A percentile compares a stretch with the other conserved stretches of the same genome.
Conservation (phyloP, 2,329 filamentous ascomycete genomes). For the Exophiala dermatitidis region DNA sequence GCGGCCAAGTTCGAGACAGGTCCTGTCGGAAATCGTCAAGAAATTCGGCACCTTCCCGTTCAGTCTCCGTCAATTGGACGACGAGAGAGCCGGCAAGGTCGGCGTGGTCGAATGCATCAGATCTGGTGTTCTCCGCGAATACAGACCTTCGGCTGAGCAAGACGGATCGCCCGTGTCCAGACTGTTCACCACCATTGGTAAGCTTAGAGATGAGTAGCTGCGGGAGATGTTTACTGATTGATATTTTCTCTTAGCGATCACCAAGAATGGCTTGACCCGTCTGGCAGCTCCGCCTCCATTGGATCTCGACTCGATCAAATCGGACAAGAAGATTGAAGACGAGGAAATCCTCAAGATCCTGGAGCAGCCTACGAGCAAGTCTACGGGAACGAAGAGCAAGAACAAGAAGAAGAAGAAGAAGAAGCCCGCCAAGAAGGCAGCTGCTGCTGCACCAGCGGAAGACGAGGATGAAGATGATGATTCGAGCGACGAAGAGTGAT, state of each 20-base stretch:
- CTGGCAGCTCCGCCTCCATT: conserved; percentile 67
- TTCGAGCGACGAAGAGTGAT: conserved; percentile 38
- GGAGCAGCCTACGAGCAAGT: conserved; percentile 68
- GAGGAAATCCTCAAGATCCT: conserved; percentile 93
- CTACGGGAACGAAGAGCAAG: conserved; percentile 64
- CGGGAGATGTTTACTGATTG: not conserved
- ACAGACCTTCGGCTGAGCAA: conserved; percentile 92
- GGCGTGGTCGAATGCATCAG: conserved; percentile 95
- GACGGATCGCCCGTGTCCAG: conserved; percentile 77
- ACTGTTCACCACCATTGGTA: conserved; percentile 87
- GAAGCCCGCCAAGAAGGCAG: conserved; percentile 48
- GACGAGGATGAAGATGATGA: conserved; percentile 36
- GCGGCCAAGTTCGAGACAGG: conserved; percentile 85
- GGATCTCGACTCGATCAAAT: conserved; percentile 76
- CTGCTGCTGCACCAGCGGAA: conserved; percentile 33
- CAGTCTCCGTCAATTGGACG: conserved; percentile 91
- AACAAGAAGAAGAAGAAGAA: conserved; percentile 94
- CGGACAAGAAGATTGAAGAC: conserved; percentile 96
- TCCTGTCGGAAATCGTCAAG: conserved; percentile 89
- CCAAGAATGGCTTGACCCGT: conserved; percentile 91
- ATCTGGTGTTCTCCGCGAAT: conserved; percentile 84
- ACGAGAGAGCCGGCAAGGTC: conserved; percentile 91
- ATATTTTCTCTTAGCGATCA: conserved; percentile 60
- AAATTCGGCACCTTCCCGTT: conserved; percentile 98
- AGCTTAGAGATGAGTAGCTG: conserved; percentile 36